Evolutionary conservation across 352 stramenopile species (phyloP), one percentile per base, ranked within the genome.

Genomic region (Phytopythium mirpurense): DNA sequence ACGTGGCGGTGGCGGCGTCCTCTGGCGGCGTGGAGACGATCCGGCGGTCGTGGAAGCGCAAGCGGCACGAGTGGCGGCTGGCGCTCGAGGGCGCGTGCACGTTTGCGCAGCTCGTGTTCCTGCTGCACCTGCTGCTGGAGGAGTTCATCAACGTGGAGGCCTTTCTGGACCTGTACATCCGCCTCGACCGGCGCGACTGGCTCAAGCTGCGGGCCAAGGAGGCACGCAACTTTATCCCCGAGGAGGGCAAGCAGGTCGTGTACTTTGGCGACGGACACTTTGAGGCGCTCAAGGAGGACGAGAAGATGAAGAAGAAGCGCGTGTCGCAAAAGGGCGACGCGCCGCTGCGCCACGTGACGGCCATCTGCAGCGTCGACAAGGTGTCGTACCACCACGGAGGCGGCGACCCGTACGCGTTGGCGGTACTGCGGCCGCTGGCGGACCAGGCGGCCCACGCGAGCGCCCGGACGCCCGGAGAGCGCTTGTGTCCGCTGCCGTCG

Each of bases 211-310:
- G 80, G 21, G 56, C 67, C 5, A 91, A 93, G 42, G 78, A 90
- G 34, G 68, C 58, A 4, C 65, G 75, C 29, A 91, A 91, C 47
- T 93, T 90, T 52, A 78, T 90, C 54, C 83, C 83, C 12, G 83
- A 93, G 24, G 56, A 75, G 16, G 79, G 71, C 49, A 74, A 75
- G 18, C 52, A 70, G 10, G 71, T 91, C 29, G 59, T 91, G 9
- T 93, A 93, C 49, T 93, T 93, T 36, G 83, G 83, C 27, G 75
- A 91, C 58, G 83, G 83, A 2, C 83, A 93, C 59, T 67, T 61
- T 2, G 56, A 87, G 51, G 83, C 83, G n/a, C 41, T 93, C 31
- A 88, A 89, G 65, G 78, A 89, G 65, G 83, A 93, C 45, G 67
- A 67, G 2, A 90, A 90, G 54, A 69, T 60, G 11, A 89, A 86